Evolutionary conservation across 768 basidiomycete genomes (phyloP), one percentile per base, ranked within the genome.

Genomic region (Fibroporia radiculosa): DNA sequence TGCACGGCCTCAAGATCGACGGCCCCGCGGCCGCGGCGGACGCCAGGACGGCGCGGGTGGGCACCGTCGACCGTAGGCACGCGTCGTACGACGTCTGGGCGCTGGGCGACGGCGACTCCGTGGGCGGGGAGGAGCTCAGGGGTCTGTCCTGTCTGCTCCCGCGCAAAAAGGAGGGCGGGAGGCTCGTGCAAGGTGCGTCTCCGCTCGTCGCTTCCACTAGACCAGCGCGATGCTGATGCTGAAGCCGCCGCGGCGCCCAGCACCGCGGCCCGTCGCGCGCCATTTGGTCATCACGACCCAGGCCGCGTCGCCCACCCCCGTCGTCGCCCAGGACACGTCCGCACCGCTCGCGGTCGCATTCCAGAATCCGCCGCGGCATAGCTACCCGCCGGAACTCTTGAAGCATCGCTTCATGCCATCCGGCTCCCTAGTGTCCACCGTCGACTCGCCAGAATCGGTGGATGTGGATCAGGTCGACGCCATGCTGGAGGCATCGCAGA

Each of bases 71-170:
- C 11, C 69, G 73, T 20, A 87, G 83, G 57, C 62, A 70, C 27
- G 62, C 68, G 2, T 62, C 69, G 0, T 84, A 77, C 49, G 82
- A 85, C 49, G 63, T 87, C 6, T 88, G 83, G 84, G 72, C 74
- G 16, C 52, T 84, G 13, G 77, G 71, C 1, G 66, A 70, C 3
- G 64, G 64, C 34, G 66, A 64, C 19, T 61, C 66, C 25, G 40
- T 59, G 14, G 73, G 76, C 0, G 84, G 75, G 3, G 85, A 86
- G 50, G 85, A 87, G 58, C 61, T 85, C 31, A 74, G 71, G 32
- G 61, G 63, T 0, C 56, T 88, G 6, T 69, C 79, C 3, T 83
- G 80, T 58, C 62, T 89, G 2, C 59, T 88, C 1, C 85, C 85
- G 0, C 67, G 82, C 16, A 77, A 69, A 52, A 74, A 65, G 40